Evolutionary conservation across 768 basidiomycete species (phyloP).

Genomic region (Hortiboletus flavorubellus): DNA sequence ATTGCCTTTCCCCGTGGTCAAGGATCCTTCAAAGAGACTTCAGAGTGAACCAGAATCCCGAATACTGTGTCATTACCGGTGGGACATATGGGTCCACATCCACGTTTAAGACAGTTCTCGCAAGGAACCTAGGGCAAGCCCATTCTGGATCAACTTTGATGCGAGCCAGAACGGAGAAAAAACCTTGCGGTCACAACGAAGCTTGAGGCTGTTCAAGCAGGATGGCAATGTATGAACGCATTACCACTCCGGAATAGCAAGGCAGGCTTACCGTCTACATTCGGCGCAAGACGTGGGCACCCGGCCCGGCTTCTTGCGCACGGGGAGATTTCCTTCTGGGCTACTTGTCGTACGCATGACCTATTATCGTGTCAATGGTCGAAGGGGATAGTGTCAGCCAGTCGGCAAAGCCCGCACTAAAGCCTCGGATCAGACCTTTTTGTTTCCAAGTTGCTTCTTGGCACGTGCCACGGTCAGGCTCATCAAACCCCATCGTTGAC

Average conservation of each 20-base stretch:
- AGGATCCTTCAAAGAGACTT: slow-evolving; percentile 37
- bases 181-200: slow-evolving; percentile 64
- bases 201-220: slow-evolving; percentile 44
- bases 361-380: no score
- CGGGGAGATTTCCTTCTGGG: slow-evolving; percentile 7
- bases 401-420: slow-evolving; percentile 9
- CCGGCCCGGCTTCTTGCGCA: slow-evolving; percentile 46
- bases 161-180: background rate
- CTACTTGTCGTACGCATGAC: slow-evolving; percentile 1
- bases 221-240: background rate
- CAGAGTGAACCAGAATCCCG: slow-evolving; percentile 2
- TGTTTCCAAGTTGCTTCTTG: no score
- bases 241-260: background rate
- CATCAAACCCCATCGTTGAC: no score
- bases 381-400: background rate
- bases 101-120: slow-evolving; percentile 72
- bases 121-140: slow-evolving; percentile 57
- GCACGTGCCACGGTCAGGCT: no score
- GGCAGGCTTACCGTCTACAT: slow-evolving; percentile 33
- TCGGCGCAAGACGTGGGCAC: slow-evolving; percentile 43
- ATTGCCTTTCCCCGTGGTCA: slow-evolving; percentile 60
- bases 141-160: slow-evolving; percentile 12
- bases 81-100: slow-evolving; percentile 76
- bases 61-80: slow-evolving; percentile 46
- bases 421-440: no score